Base-by-base conservation (phyloP, 192 early-diverging fungal genomes). In the Podila verticillata region DNA sequence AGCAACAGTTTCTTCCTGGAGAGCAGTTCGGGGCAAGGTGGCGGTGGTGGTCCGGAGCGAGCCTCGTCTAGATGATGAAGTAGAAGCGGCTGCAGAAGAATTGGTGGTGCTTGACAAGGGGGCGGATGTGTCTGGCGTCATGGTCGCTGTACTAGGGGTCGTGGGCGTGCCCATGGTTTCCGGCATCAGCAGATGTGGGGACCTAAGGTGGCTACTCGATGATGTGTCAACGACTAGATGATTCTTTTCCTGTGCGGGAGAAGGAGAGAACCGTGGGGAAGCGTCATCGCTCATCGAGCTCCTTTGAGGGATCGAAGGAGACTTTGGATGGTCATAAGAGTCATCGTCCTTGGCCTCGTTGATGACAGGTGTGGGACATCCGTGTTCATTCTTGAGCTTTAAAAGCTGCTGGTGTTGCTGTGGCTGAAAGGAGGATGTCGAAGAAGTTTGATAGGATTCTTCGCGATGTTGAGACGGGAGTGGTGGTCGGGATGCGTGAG, bases 1-100 rank as follows among this genome's bases (percentile, higher is more conserved):
- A 4, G 65, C 69, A 64, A 80, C 72, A 2, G 77, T 80, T 58
- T 80, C 77, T 24, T 80, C 77, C 39, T 80, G 77, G 20, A 80
- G 77, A 0, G 69, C 70, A 34, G 77, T 72, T 20, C 77, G 48
- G 5, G 77, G 77, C 3, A 80, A 65, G 2, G 77, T 80, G 31
- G 74, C 66, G 1, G 77, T 67, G 44, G 66, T 66, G 12, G 77
- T 72, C 13, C 77, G 48, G 12, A 80, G 65, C 1, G 77, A 80
- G 17, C 48, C 47, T 28, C 77, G 58, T 54, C 77, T 49, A 17
- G 77, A 72, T 10, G 77, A 68, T 31, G 70, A n/a, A 4, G 66
- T 48, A 17, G 75, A 58, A 56, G 51, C 36, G 17, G 69, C 65
- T 24, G 51, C 51, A 54, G 51, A 54, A 26, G 51, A 54, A 19